A percentile compares a stretch with the other conserved stretches of the same genome.
These are phyloP conservation scores for Bisporella sp. DNA, from an alignment of 2,329 filamentous ascomycete genomes.

Conservation along the genomic window DNA sequence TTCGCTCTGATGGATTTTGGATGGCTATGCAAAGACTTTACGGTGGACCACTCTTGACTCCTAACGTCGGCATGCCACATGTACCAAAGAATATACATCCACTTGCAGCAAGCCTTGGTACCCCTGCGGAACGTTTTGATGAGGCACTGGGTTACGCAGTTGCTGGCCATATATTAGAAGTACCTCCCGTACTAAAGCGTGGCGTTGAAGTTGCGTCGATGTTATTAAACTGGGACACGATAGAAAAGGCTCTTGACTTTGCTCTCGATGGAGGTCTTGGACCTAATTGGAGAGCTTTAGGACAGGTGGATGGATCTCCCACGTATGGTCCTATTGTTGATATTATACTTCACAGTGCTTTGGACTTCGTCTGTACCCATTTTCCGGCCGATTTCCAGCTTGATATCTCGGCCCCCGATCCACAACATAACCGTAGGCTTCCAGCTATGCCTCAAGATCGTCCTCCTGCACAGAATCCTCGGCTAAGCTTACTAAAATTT, in stretches of 20 bases:
- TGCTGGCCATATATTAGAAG: conserved; percentile 50
- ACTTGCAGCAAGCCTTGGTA: conserved; percentile 32
- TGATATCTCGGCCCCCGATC: conserved; percentile 40
- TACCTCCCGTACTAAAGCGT: conserved; percentile 46
- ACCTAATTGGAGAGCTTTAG: conserved; percentile 27
- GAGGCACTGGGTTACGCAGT: conserved; percentile 60
- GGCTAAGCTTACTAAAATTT: conserved; percentile 61
- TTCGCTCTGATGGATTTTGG: conserved; percentile 49
- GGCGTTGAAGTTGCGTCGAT: conserved; percentile 53
- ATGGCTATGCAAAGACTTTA: conserved; percentile 52
- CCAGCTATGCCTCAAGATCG: conserved; percentile 26
- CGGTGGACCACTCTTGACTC: conserved; percentile 41
- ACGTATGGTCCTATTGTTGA: conserved; percentile 48
- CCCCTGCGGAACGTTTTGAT: conserved; percentile 37
- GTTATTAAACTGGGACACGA: conserved; percentile 54
- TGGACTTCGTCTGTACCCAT: conserved; percentile 53
- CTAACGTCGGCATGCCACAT: conserved; percentile 9
- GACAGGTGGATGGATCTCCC: conserved; percentile 19
- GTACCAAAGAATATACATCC: conserved; percentile 8
- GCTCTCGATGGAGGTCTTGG: conserved; percentile 40
- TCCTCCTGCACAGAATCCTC: conserved; percentile 36
- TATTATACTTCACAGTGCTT: conserved; percentile 45
- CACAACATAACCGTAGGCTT: conserved; percentile 40
- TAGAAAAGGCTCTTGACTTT: conserved; percentile 56
- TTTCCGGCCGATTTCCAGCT: conserved; percentile 55